Evolutionary conservation across 257 asterid species (phyloP).

Genomic region (Coffea canephora): DNA sequence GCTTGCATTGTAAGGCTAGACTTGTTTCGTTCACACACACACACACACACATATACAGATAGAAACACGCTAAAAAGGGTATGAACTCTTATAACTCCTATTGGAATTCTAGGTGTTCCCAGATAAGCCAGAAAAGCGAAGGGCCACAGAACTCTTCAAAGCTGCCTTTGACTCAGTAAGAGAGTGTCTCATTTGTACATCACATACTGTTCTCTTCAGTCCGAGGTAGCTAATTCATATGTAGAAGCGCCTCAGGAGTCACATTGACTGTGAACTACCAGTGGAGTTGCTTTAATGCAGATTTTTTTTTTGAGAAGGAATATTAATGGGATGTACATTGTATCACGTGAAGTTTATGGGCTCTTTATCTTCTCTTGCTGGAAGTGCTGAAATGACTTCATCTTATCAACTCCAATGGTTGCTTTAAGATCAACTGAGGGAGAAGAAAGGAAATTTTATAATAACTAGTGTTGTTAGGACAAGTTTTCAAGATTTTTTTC

Average conservation of each 20-base stretch:
- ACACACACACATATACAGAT: neutral
- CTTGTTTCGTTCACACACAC: neutral
- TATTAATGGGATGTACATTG: neutral
- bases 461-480: neutral
- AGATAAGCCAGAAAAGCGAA: conserved; percentile 90
- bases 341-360: neutral
- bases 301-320: neutral
- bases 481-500: neutral
- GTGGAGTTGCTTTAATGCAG: too few relatives aligned
- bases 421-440: neutral
- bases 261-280: neutral
- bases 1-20: conserved; percentile 65
- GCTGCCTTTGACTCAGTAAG: conserved; percentile 89
- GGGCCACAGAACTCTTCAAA: conserved; percentile 81
- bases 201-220: neutral
- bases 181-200: conserved; percentile 7
- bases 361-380: neutral
- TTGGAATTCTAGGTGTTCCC: conserved; percentile 68
- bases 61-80: neutral
- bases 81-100: neutral
- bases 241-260: neutral
- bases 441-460: neutral
- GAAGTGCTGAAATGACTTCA: neutral
- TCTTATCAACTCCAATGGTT: neutral
- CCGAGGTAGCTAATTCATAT: neutral